Base-by-base conservation (phyloP, 2,329 filamentous ascomycete species). In the Cercospora zeae-maydis region DNA sequence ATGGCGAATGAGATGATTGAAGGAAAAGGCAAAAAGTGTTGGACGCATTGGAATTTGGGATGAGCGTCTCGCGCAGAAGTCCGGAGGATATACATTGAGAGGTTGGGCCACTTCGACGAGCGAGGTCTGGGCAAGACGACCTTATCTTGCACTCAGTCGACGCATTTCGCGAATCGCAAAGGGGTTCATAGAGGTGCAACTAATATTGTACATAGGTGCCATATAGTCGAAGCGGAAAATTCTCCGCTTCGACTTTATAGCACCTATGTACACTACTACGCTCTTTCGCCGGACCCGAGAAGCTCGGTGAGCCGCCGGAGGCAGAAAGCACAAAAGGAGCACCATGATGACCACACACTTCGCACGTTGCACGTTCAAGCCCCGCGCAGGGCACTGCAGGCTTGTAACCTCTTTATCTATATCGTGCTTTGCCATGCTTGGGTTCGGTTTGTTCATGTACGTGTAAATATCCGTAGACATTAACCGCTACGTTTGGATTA, bases 341-440 rank as follows among this genome's bases (percentile, higher is more conserved):
- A 45, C 39, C 10, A 24, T 11, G 42, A 49, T 30, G 42, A 49
- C 27, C 42, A 21, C 42, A 49, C 24, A 24, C 21, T 21, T 47
- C 19, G 42, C 42, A 49, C 21, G 42, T 49, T 21, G 42, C 42
- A 27, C 42, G 42, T 49, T 30, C 42, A 49, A 14, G n/a, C 42
- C 42, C 42, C 42, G 42, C 42, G 21, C 42, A 27, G 21, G 21
- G 42, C 31, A 8, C 11, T 49, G 24, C 42, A 49, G 24, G n/a
- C 42, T 21, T 49, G 21, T 27, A 7, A 27, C n/a, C n/a, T n/a
- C n/a, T n/a, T n/a, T n/a, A n/a, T n/a, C n/a, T n/a, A n/a, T 34
- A 13, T 34, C 31, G 11, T 34, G 13, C 24, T 3, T 49, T n/a
- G 3, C 21, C 21, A 80, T 27, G 42, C 42, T 49, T 21, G 42